phyloP scores from a whole-genome alignment of 257 asterid species.

The Ophiorrhiza pumila region DNA sequence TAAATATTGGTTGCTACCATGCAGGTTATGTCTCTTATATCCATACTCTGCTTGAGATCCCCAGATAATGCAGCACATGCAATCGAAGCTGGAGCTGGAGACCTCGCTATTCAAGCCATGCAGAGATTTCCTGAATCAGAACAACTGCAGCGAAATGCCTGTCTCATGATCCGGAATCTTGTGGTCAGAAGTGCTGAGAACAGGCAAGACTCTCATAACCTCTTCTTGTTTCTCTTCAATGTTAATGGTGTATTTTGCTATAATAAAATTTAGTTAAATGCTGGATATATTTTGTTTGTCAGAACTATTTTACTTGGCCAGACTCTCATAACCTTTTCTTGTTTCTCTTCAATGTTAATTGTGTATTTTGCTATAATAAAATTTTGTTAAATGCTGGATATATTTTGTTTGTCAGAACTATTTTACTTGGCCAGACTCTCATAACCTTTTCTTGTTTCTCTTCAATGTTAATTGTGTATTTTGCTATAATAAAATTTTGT shows the following conservation, averaged over 20 bases:
- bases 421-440: slow-evolving; percentile 54
- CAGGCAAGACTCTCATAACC: slow-evolving; percentile 37
- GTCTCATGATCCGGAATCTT: slow-evolving; percentile 90
- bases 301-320: slow-evolving; percentile 75
- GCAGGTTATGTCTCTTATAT: slow-evolving; percentile 72
- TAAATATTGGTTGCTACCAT: not conserved
- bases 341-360: not conserved
- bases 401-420: slow-evolving; percentile 42
- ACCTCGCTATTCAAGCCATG: slow-evolving; percentile 79
- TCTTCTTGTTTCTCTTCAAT: not conserved
- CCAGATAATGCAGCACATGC: slow-evolving; percentile 81
- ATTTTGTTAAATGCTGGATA: not conserved
- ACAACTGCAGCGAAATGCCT: slow-evolving; percentile 64
- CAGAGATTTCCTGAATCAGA: slow-evolving; percentile 67
- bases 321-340: not conserved
- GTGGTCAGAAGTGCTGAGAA: slow-evolving; percentile 82
- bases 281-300: slow-evolving; percentile 20
- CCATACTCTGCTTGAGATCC: slow-evolving; percentile 73
- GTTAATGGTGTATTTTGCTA: not conserved
- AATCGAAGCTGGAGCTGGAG: slow-evolving; percentile 91
- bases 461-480: not conserved
- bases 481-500: not conserved
- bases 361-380: not conserved
- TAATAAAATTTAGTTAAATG: not conserved
- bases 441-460: not conserved